A percentile compares a stretch with the other conserved stretches of the same genome.
These are phyloP conservation scores for Wickerhamomyces canadensis DNA, from an alignment of 805 yeast genomes.

Conservation along the genomic window DNA sequence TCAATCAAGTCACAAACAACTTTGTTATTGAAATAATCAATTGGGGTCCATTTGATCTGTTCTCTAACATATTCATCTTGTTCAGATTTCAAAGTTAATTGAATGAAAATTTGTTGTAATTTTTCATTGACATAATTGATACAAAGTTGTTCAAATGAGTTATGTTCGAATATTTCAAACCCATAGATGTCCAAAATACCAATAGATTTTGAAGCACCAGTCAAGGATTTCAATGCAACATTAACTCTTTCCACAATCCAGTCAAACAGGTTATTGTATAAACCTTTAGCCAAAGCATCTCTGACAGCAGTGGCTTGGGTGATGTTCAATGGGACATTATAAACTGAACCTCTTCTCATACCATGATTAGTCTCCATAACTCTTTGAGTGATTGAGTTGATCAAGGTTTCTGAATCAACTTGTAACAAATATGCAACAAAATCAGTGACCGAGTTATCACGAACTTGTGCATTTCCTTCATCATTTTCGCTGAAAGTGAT, in stretches of 20 bases:
- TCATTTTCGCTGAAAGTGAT: slow-evolving; percentile 80
- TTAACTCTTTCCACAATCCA: slow-evolving; percentile 96
- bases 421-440: slow-evolving; percentile 90
- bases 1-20: slow-evolving; percentile 96
- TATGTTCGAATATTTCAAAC: slow-evolving; percentile 91
- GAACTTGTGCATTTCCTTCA: slow-evolving; percentile 75
- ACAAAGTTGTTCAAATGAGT: slow-evolving; percentile 92
- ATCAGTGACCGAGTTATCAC: slow-evolving; percentile 87
- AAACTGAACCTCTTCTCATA: slow-evolving; percentile 83
- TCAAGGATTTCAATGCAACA: slow-evolving; percentile 55
- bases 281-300: slow-evolving; percentile 92
- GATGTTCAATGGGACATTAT: slow-evolving; percentile 86
- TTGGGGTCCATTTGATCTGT: slow-evolving; percentile 96
- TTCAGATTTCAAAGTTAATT: slow-evolving; percentile 91
- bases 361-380: slow-evolving; percentile 89
- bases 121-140: slow-evolving; percentile 95
- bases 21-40: slow-evolving; percentile 91
- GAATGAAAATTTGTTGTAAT: slow-evolving; percentile 93
- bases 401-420: slow-evolving; percentile 63
- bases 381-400: slow-evolving; percentile 69
- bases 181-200: slow-evolving; percentile 96
- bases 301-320: slow-evolving; percentile 94
- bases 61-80: slow-evolving; percentile 97
- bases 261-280: slow-evolving; percentile 87
- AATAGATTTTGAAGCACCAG: slow-evolving; percentile 59